Evolutionary conservation across 768 basidiomycete species (phyloP).

Genomic region (Cubamyces sp.): DNA sequence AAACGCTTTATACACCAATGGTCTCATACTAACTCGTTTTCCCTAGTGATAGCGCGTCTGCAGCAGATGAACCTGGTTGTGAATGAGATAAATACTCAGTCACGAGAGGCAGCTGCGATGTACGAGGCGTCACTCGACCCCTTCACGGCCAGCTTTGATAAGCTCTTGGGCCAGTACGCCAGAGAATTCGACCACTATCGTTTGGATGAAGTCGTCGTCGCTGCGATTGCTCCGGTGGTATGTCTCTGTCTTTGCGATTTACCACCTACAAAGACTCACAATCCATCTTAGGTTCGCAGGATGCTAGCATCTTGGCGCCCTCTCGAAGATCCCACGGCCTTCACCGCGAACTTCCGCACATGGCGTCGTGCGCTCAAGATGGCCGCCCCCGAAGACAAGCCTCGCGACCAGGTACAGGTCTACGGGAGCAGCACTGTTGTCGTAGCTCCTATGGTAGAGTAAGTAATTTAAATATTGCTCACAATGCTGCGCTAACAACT

Average conservation of each 20-base stretch:
- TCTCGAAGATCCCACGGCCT: slow-evolving; percentile 69
- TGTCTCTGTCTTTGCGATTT: slow-evolving; percentile 26
- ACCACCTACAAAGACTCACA: slow-evolving; percentile 5
- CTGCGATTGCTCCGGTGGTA: slow-evolving; percentile 82
- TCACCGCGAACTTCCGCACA: slow-evolving; percentile 64
- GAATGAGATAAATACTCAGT: slow-evolving; percentile 65
- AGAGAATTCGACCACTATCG: slow-evolving; percentile 77
- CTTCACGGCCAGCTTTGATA: slow-evolving; percentile 74
- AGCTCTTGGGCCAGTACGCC: slow-evolving; percentile 68
- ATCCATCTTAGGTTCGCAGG: slow-evolving; percentile 56
- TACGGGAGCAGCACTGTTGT: slow-evolving; percentile 53
- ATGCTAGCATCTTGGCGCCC: slow-evolving; percentile 84
- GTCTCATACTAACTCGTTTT: slow-evolving; percentile 16
- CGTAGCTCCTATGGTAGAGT: slow-evolving; percentile 41
- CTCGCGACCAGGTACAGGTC: slow-evolving; percentile 53
- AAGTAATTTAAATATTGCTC: slow-evolving; percentile 29
- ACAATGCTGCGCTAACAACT: neutral
- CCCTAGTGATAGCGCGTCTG: slow-evolving; percentile 74
- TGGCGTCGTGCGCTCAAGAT: slow-evolving; percentile 76
- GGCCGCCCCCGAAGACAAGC: slow-evolving; percentile 47
- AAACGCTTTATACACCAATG: neutral
- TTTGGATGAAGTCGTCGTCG: slow-evolving; percentile 92
- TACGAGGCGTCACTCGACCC: slow-evolving; percentile 76
- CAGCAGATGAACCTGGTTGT: slow-evolving; percentile 78
- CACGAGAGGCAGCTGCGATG: slow-evolving; percentile 63